phyloP scores from a whole-genome alignment of 768 basidiomycete species.

The Mycena metata region DNA sequence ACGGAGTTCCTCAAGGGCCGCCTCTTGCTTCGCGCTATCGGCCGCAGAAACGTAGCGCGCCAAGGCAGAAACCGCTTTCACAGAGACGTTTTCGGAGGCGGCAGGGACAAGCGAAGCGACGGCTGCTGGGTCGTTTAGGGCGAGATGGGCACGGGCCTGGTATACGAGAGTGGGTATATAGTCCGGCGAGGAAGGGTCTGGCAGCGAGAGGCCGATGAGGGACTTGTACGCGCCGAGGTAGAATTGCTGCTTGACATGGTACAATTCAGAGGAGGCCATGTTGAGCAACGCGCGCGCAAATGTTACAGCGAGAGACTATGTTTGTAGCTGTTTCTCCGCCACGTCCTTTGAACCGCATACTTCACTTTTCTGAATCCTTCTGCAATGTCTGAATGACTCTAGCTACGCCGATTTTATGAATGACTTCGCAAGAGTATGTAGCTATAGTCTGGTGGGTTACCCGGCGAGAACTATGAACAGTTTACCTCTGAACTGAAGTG shows the following conservation, averaged over 20 bases:
- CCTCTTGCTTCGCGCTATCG: conserved; percentile 62
- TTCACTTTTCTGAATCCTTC: too few species aligned
- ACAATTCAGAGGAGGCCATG: conserved; percentile 75
- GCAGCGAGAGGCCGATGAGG: conserved; percentile 67
- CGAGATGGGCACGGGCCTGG: conserved; percentile 83
- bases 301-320: too few species aligned
- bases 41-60: conserved; percentile 73
- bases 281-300: too few species aligned
- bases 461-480: too few species aligned
- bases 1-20: conserved; percentile 82
- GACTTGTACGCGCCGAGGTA: conserved; percentile 80
- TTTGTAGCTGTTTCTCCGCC: background rate
- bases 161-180: conserved; percentile 78
- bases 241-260: conserved; percentile 82
- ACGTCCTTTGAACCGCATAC: background rate
- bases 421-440: background rate
- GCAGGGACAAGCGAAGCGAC: conserved; percentile 70
- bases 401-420: background rate
- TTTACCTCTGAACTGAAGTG: too few species aligned
- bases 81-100: conserved; percentile 71
- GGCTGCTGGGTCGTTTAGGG: conserved; percentile 69
- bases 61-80: conserved; percentile 80
- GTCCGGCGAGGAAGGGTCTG: conserved; percentile 73
- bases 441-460: too few species aligned
- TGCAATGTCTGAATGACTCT: too few species aligned